These are phyloP conservation scores for Erythrophleum fordii DNA, from an alignment of 306 rosid species.

Conservation along the genomic window DNA sequence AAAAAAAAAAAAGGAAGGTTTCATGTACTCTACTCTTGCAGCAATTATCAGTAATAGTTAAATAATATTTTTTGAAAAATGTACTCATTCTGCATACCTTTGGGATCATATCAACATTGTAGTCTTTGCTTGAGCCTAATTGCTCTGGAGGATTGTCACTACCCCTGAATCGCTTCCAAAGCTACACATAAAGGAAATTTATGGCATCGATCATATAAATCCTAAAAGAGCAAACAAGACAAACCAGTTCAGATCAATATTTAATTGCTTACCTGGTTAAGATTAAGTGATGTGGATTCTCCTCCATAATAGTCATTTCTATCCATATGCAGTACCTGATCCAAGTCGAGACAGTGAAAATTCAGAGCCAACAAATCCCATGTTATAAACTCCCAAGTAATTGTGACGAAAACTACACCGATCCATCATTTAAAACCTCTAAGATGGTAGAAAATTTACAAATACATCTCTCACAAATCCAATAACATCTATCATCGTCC, in stretches of 20 bases:
- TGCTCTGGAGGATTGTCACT: constrained; percentile 40
- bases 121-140: constrained; percentile 57
- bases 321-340: constrained; percentile 67
- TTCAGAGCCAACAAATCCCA: not conserved
- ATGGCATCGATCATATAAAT: not conserved
- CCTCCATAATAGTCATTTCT: constrained; percentile 70
- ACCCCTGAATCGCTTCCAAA: constrained; percentile 62
- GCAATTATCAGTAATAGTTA: not conserved
- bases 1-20: no score
- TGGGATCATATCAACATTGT: constrained; percentile 72
- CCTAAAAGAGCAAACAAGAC: not conserved
- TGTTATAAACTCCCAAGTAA: not conserved
- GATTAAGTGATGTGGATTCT: constrained; percentile 61
- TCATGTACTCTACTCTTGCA: not conserved
- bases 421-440: not conserved
- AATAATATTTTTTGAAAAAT: not conserved
- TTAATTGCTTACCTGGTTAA: constrained; percentile 45
- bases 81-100: constrained; percentile 47
- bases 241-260: not conserved
- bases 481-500: not conserved
- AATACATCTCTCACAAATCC: not conserved
- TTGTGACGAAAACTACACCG: not conserved
- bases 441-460: not conserved
- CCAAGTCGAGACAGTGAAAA: not conserved
- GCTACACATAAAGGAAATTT: constrained; percentile 34